Percentiles rank a stretch among this genome's conserved stretches.
Conservation (phyloP, 2,329 filamentous ascomycete genomes). For the Metarhizium sp. region DNA sequence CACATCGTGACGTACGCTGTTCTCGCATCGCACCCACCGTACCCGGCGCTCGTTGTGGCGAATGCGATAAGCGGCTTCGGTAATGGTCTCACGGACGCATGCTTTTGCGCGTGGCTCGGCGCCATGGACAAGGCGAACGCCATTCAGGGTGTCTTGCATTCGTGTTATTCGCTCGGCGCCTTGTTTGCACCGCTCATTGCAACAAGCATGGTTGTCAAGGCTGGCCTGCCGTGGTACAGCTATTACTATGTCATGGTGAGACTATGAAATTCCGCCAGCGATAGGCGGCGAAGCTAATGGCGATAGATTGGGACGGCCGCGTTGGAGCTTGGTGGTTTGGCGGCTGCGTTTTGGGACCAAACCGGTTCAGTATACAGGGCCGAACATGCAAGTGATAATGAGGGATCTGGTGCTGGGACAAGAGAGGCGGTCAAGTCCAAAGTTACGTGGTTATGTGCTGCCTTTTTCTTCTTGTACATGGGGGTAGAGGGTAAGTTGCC, state of each 20-base stretch:
- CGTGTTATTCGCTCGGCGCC: constrained; percentile 56
- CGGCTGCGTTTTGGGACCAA: constrained; percentile 49
- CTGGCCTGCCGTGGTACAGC: constrained; percentile 50
- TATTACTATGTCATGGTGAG: constrained; percentile 66
- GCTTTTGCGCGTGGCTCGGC: constrained; percentile 43
- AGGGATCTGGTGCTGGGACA: constrained; percentile 20
- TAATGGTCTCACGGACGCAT: constrained; percentile 51
- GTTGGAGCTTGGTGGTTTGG: constrained; percentile 44
- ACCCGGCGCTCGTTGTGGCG: constrained; percentile 51
- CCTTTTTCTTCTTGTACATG: constrained; percentile 66
- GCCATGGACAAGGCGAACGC: constrained; percentile 61
- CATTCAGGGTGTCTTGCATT: constrained; percentile 56
- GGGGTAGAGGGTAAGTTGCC: constrained; percentile 48
- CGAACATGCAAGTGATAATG: constrained; percentile 19
- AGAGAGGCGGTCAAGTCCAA: constrained; percentile 31
- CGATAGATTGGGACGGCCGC: constrained; percentile 33
- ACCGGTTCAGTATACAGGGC: constrained; percentile 44
- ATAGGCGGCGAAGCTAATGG: background rate
- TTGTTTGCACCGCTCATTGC: constrained; percentile 55
- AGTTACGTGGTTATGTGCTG: constrained; percentile 56
- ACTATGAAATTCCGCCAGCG: constrained; percentile 4
- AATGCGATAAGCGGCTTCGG: constrained; percentile 58
- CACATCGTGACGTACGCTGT: constrained; percentile 54
- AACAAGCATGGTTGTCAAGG: constrained; percentile 56
- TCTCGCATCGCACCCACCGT: constrained; percentile 53